Percentiles rank a stretch among this genome's conserved stretches.
These are phyloP conservation scores for Phialocephala sp. DNA, from an alignment of 2,329 filamentous ascomycete genomes.

Conservation along the genomic window DNA sequence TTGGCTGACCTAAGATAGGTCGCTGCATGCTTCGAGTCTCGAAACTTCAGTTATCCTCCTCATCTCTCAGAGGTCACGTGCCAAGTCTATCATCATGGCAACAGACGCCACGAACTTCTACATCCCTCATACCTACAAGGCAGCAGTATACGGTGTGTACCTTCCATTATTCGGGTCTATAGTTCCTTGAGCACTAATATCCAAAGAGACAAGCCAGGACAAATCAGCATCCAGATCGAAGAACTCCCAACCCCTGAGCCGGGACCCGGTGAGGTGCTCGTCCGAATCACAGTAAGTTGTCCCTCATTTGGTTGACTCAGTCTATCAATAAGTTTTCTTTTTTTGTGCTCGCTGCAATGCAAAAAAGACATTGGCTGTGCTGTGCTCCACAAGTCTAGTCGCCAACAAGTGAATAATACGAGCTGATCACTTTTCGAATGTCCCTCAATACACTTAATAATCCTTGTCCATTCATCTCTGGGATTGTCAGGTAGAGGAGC, in stretches of 20 bases:
- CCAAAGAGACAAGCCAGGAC: constrained; percentile 59
- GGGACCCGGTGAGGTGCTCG: constrained; percentile 62
- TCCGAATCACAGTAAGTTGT: constrained; percentile 57
- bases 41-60: not conserved
- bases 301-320: not conserved
- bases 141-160: constrained; percentile 55
- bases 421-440: too few relatives aligned
- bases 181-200: not conserved
- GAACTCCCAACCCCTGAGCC: constrained; percentile 67
- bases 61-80: not conserved
- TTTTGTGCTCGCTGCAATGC: too few relatives aligned
- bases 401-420: too few relatives aligned
- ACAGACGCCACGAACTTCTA: constrained; percentile 32
- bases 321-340: too few relatives aligned
- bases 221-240: constrained; percentile 64
- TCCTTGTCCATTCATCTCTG: too few relatives aligned
- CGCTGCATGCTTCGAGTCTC: not conserved
- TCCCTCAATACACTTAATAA: too few relatives aligned
- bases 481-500: too few relatives aligned
- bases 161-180: not conserved
- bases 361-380: too few relatives aligned
- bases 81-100: constrained; percentile 1
- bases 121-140: constrained; percentile 64
- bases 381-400: too few relatives aligned
- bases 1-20: not conserved